Evolutionary conservation across 805 yeast genomes (phyloP).

Genomic region (Yarrowia sp.): DNA sequence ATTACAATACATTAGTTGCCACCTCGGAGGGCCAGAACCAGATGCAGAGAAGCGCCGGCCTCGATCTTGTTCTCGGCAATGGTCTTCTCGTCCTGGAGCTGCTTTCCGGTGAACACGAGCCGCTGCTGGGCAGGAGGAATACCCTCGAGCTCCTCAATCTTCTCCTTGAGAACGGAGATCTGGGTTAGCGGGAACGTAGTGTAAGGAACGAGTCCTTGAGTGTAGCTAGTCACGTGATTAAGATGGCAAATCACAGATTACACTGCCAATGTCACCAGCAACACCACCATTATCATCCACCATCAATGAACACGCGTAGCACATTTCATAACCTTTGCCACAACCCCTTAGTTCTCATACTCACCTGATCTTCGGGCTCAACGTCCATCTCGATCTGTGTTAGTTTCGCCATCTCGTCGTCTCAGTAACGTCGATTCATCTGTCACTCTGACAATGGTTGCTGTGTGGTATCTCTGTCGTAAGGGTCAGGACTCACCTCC

Average conservation of each 20-base stretch:
- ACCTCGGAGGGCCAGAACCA: slow-evolving; percentile 92
- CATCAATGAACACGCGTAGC: background rate
- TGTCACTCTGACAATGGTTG: background rate
- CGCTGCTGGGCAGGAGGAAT: slow-evolving; percentile 97
- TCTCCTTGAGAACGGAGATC: slow-evolving; percentile 80
- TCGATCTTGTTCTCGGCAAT: slow-evolving; percentile 74
- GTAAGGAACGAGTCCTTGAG: too few species aligned
- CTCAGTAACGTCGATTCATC: background rate
- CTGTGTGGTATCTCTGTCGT: background rate
- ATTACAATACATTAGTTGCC: slow-evolving; percentile 54
- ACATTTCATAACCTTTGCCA: slow-evolving; percentile 36
- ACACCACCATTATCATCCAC: too few species aligned
- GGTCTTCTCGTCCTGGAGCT: slow-evolving; percentile 83
- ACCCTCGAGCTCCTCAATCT: slow-evolving; percentile 95
- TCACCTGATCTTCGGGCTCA: slow-evolving; percentile 68
- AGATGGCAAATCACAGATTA: too few species aligned
- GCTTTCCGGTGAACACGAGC: slow-evolving; percentile 87
- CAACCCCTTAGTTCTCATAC: slow-evolving; percentile 45
- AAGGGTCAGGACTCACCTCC: slow-evolving; percentile 56
- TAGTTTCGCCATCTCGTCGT: background rate
- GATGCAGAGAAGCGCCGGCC: slow-evolving; percentile 86
- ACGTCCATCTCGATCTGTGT: slow-evolving; percentile 70
- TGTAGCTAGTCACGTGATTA: too few species aligned
- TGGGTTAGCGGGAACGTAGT: slow-evolving; percentile 40
- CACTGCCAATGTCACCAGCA: too few species aligned